Evolutionary conservation across 2,329 filamentous ascomycete species (phyloP), one percentile per base, ranked within the genome.

Genomic region (Stachybotrys chlorohalonatus): DNA sequence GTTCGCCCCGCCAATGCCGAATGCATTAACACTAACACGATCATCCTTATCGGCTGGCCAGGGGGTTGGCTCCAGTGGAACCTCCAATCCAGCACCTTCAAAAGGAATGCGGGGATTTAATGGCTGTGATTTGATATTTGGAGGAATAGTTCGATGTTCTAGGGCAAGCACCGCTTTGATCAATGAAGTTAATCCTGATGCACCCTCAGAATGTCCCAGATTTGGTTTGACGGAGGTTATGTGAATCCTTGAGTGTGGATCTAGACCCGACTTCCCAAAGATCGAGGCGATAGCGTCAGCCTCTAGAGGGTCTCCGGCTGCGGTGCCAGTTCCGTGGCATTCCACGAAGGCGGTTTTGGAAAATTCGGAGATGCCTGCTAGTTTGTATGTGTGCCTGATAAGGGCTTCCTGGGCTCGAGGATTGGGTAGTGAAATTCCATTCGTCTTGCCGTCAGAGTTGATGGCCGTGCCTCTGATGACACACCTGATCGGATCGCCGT

Each of bases 331-430:
- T 50, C 48, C 48, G 31, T 50, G 48, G 30, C n/a, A n/a, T 31
- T 50, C 48, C 9, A 50, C n/a, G 31, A 30, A 2, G 53, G 60
- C 66, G 81, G 79, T 2, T 76, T 74, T 3, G 66, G 64, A 1
- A 65, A 69, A 49, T 68, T 80, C 0, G 81, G 81, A 68, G 79
- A 74, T 0, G 80, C 24, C 24, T 82, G 50, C 83, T 78, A 3
- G 78, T 78, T 0, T 77, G 77, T 24, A 24, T 24, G 24, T 24
- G 24, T 24, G 24, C 24, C 24, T 24, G 24, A 24, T 24, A 24
- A 24, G 24, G 24, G 24, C 24, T 24, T 24, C 36, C 36, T 42
- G 36, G 13, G 36, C 24, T 24, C 36, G 36, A 42, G 36, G 36
- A 42, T 42, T 13, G 13, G 36, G 13, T 9, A 42, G 36, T 42